phyloP scores from a whole-genome alignment of 257 asterid genomes.

The Lycium barbarum region DNA sequence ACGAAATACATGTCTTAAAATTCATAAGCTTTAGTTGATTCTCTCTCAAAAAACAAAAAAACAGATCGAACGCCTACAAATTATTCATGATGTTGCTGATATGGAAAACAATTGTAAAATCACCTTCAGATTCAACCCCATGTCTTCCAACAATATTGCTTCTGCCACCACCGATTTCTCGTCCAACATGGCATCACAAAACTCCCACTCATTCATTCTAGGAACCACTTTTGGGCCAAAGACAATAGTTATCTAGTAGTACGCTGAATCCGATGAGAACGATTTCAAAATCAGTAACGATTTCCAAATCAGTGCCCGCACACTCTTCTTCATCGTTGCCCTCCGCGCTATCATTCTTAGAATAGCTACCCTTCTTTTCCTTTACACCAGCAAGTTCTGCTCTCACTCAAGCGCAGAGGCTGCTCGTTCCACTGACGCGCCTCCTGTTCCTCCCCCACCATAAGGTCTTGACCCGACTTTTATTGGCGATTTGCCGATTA shows the following conservation, averaged over 20 bases:
- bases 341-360: conserved; percentile 17
- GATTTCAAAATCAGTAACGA: conserved; percentile 65
- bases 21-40: too few relatives aligned
- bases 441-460: conserved; percentile 35
- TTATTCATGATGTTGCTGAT: too few relatives aligned
- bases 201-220: conserved; percentile 42
- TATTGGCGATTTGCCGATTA: conserved; percentile 57
- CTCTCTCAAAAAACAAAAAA: too few relatives aligned
- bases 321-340: conserved; percentile 68
- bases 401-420: conserved; percentile 27
- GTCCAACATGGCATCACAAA: conserved; percentile 24
- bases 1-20: too few relatives aligned
- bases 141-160: not conserved
- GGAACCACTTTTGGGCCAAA: too few relatives aligned
- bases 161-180: not conserved
- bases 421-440: conserved; percentile 46
- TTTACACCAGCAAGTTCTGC: conserved; percentile 57
- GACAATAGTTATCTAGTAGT: conserved; percentile 52
- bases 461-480: conserved; percentile 62
- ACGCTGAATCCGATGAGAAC: conserved; percentile 75
- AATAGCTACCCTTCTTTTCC: conserved; percentile 52
- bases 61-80: too few relatives aligned
- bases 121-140: not conserved
- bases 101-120: too few relatives aligned
- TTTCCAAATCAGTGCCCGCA: conserved; percentile 72